Conservation (phyloP, 1,284 basidiomycete genomes). For the Ceratobasidium sp. region DNA sequence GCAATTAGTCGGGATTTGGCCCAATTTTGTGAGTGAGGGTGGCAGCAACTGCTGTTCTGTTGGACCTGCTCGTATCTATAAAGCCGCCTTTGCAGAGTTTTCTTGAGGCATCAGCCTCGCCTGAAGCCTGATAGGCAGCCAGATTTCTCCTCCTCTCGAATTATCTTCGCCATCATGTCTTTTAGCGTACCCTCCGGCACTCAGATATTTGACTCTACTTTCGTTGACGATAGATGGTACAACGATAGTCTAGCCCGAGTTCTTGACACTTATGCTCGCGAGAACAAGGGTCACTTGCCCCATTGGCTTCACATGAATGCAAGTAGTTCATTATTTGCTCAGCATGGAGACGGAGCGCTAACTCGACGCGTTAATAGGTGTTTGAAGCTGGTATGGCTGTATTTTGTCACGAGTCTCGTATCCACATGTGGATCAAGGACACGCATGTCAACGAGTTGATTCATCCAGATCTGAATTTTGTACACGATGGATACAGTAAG, state of each 20-base stretch:
- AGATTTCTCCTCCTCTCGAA: background rate
- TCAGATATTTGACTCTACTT: slow-evolving; percentile 1
- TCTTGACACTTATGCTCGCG: slow-evolving; percentile 7
- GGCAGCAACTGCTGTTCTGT: too few species aligned
- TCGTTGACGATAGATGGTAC: background rate
- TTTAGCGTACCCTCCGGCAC: background rate
- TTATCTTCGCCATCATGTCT: too few species aligned
- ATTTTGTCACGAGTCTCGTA: slow-evolving; percentile 6
- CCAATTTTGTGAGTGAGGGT: background rate
- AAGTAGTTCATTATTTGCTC: background rate
- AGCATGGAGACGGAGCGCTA: background rate
- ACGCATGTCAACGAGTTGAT: background rate
- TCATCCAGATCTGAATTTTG: slow-evolving; percentile 6
- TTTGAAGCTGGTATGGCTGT: background rate
- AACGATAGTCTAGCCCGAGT: background rate
- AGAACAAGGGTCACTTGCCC: background rate
- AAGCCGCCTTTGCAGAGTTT: too few species aligned
- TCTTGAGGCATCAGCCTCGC: background rate
- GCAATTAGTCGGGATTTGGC: background rate
- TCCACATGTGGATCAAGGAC: background rate
- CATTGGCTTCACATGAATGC: background rate
- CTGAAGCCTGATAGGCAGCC: background rate
- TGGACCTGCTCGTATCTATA: too few species aligned
- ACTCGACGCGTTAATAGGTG: background rate
- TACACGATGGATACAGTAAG: background rate